Conservation (phyloP, 306 rosid species). For the Dryas octopetala region DNA sequence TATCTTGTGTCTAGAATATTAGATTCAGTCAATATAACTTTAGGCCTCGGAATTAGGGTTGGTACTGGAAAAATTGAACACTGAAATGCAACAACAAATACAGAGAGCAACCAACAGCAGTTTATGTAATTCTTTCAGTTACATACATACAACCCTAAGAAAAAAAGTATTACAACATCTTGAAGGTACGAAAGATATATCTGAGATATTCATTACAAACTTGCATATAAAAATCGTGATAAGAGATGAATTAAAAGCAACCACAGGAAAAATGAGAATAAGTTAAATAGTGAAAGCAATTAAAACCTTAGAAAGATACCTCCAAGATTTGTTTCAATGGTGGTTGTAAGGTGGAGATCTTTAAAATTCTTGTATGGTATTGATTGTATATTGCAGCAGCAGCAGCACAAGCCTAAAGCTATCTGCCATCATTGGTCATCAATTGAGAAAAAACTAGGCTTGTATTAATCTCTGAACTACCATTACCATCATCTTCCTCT, state of each 20-base stretch:
- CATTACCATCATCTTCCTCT: conserved; percentile 38
- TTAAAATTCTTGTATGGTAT: conserved; percentile 15
- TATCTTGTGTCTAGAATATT: background rate
- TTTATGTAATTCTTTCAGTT: conserved; percentile 18
- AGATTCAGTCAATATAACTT: background rate
- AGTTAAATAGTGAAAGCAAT: background rate
- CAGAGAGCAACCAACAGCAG: conserved; percentile 3
- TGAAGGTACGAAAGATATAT: background rate
- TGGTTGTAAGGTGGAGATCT: conserved; percentile 9
- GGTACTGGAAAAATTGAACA: background rate
- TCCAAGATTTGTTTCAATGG: conserved; percentile 24
- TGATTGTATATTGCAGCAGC: conserved; percentile 26
- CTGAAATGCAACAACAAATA: conserved; percentile 14
- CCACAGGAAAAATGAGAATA: conserved; percentile 18
- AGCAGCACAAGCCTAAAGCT: conserved; percentile 34
- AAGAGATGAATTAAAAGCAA: conserved; percentile 5
- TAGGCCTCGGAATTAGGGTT: background rate
- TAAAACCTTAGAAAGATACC: conserved; percentile 20
- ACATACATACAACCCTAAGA: conserved; percentile 24
- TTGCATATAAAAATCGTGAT: conserved; percentile 20
- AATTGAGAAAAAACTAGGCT: conserved; percentile 86
- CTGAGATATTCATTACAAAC: conserved; percentile 16
- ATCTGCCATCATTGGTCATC: conserved; percentile 88
- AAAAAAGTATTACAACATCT: conserved; percentile 15
- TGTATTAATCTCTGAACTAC: conserved; percentile 54